Base-by-base conservation (phyloP, 208 protist genomes). In the Strigomonas culicis region DNA sequence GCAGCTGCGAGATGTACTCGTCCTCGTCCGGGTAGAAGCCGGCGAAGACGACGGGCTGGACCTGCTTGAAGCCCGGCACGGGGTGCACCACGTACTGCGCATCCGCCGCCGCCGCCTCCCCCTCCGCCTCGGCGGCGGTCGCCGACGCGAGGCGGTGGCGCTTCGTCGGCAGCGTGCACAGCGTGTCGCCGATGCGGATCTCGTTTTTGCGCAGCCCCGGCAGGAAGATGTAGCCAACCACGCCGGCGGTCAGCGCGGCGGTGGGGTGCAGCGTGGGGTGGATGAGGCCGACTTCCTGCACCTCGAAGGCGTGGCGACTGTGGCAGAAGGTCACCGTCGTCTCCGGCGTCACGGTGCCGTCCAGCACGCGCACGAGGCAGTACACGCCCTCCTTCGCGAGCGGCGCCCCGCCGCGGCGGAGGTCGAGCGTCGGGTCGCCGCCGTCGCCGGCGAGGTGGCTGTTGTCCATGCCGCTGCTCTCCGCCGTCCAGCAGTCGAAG, bases 171-270 rank as follows among this genome's bases (percentile, higher is more conserved):
- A 88, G 52, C 8, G 73, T 84, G 66, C 79, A 94, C 55, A 99
- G 58, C 4, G 98, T 99, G 63, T 99, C 98, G 49, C 98, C 98
- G 4, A 99, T 88, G 19, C 75, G 79, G 31, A 97, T 94, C 22
- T 98, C 96, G n/a, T 76, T 73, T 39, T 85, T 78, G 0, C 49
- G 71, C 43, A 94, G 75, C 25, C 96, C 95, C 13, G 83, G 79
- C 41, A 90, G 73, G 39, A 97, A 82, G 15, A 98, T 66, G 67
- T 98, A 99, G 28, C 98, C 98, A 1, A 99, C 97, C 86, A 99
- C 98, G 2, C 98, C 98, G 0, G 92, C 66, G 6, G 80, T 88
- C 13, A 97, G 79, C 15, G 79, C 82, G n/a, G 69, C 69, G 0
- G 85, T 93, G 7, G 90, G 82, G 41, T 85, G 68, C 28, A 92